These are phyloP conservation scores for Emmonsiellopsis sp. DNA, from an alignment of 2,329 filamentous ascomycete genomes.

Conservation along the genomic window DNA sequence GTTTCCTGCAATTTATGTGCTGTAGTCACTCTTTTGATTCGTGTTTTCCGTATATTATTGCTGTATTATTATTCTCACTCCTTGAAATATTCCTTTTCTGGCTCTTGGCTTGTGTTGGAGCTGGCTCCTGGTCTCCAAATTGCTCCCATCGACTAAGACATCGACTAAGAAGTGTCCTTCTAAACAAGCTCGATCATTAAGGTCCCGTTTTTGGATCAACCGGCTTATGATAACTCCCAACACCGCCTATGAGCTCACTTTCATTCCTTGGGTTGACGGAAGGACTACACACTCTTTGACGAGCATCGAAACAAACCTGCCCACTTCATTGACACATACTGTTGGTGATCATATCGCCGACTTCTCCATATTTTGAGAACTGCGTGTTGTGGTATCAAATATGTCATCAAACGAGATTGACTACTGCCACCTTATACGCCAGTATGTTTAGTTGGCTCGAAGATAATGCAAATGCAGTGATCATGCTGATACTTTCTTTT, in stretches of 20 bases:
- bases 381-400: neutral
- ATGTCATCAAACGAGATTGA: neutral
- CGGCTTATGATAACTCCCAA: neutral
- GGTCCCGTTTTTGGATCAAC: neutral
- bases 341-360: neutral
- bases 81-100: conserved; percentile 1
- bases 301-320: neutral
- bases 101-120: neutral
- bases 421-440: neutral
- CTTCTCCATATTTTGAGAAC: neutral
- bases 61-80: neutral
- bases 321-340: neutral
- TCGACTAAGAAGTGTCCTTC: neutral
- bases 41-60: neutral
- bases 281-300: neutral
- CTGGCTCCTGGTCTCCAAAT: neutral
- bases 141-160: neutral
- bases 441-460: neutral
- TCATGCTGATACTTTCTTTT: neutral
- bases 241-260: neutral
- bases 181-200: neutral
- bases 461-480: neutral
- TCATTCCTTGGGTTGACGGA: neutral
- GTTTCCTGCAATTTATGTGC: neutral
- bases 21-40: conserved; percentile 5